phyloP scores from a whole-genome alignment of 2,329 filamentous ascomycete genomes.

The Didymella segeticola region DNA sequence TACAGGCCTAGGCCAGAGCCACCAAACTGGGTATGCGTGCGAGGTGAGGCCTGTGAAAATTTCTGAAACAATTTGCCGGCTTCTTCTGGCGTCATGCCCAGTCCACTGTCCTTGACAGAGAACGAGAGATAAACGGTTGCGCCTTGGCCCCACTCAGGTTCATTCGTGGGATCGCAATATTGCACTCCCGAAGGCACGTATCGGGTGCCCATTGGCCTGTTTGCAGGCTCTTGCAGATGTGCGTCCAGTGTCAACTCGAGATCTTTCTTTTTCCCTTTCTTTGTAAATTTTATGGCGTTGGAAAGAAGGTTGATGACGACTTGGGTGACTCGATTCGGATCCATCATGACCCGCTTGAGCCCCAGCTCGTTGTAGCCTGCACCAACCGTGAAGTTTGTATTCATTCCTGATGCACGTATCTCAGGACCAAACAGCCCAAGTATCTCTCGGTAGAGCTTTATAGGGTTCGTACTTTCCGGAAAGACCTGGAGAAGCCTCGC shows the following conservation, averaged over 20 bases:
- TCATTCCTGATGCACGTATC: constrained; percentile 57
- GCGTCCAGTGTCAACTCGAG: constrained; percentile 13
- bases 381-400: constrained; percentile 61
- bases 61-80: constrained; percentile 14
- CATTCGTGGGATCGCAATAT: constrained; percentile 61
- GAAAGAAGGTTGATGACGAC: constrained; percentile 42
- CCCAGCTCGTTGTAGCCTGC: constrained; percentile 54
- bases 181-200: constrained; percentile 26
- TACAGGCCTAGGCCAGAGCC: constrained; percentile 32
- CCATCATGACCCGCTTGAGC: constrained; percentile 65
- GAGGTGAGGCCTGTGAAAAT: constrained; percentile 20
- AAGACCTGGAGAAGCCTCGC: constrained; percentile 31
- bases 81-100: constrained; percentile 2
- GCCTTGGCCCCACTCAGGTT: constrained; percentile 9
- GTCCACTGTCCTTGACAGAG: constrained; percentile 16
- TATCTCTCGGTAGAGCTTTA: constrained; percentile 35
- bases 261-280: constrained; percentile 14
- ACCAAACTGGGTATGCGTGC: constrained; percentile 58
- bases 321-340: constrained; percentile 26
- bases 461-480: constrained; percentile 25
- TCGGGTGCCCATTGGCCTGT: constrained; percentile 41
- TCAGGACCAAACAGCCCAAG: constrained; percentile 13
- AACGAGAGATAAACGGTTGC: constrained; percentile 14
- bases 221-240: constrained; percentile 9
- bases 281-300: constrained; percentile 45